Conservation (phyloP, 1,139 yeast genomes). For the Geotrichum cucujoidarum region DNA sequence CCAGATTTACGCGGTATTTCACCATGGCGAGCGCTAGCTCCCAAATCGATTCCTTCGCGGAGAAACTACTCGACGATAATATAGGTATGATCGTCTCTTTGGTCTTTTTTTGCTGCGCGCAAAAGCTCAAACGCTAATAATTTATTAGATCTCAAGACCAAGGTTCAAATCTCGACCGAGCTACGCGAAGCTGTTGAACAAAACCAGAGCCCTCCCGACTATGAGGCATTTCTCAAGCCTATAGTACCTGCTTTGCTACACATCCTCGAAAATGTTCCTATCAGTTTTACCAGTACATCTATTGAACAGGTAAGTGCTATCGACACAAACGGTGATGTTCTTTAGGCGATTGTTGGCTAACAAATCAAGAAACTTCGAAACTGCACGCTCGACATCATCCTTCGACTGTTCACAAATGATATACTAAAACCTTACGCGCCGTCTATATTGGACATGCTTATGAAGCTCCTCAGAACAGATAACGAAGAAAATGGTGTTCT, state of each 20-base stretch:
- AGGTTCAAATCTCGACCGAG: slow-evolving; percentile 69
- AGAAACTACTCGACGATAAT: slow-evolving; percentile 23
- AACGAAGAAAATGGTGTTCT: slow-evolving; percentile 95
- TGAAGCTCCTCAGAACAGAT: slow-evolving; percentile 60
- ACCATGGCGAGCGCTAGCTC: slow-evolving; percentile 18
- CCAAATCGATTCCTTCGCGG: slow-evolving; percentile 22
- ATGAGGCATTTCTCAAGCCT: slow-evolving; percentile 44
- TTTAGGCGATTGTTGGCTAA: slow-evolving; percentile 8
- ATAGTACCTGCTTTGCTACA: slow-evolving; percentile 34
- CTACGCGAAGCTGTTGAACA: slow-evolving; percentile 80
- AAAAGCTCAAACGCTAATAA: slow-evolving; percentile 15
- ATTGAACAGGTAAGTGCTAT: slow-evolving; percentile 33
- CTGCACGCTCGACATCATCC: slow-evolving; percentile 71
- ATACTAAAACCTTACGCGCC: slow-evolving; percentile 68
- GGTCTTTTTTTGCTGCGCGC: not conserved
- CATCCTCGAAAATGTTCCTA: slow-evolving; percentile 61
- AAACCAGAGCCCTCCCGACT: slow-evolving; percentile 73
- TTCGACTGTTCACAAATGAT: slow-evolving; percentile 79
- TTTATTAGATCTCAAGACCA: slow-evolving; percentile 49
- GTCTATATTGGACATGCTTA: slow-evolving; percentile 56
- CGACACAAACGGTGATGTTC: too few species aligned
- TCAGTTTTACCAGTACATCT: slow-evolving; percentile 48
- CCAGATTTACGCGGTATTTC: slow-evolving; percentile 9
- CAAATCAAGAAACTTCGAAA: slow-evolving; percentile 51
- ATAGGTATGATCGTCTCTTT: slow-evolving; percentile 20